A percentile compares a stretch with the other conserved stretches of the same genome.
Evolutionary conservation across 768 basidiomycete genomes (phyloP).

Genomic region (Boletus barrowsii): DNA sequence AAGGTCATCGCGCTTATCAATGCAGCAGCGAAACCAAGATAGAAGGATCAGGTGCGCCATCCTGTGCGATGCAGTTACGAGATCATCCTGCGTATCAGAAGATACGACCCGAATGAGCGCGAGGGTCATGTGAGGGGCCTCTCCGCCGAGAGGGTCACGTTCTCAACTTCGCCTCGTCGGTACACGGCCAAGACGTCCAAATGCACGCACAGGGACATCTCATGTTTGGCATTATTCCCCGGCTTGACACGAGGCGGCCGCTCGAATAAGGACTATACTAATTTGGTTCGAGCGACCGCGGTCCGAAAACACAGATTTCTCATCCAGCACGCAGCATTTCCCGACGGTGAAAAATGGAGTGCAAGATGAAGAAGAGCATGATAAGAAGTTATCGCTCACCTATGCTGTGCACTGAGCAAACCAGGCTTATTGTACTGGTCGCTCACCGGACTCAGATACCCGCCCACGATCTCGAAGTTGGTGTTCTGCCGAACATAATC

Average conservation of each 20-base stretch:
- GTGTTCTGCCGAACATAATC: slow-evolving; percentile 93
- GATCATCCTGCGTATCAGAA: slow-evolving; percentile 10
- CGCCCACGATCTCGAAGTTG: slow-evolving; percentile 89
- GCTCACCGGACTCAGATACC: slow-evolving; percentile 94
- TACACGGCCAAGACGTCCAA: slow-evolving; percentile 3
- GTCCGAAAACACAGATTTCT: slow-evolving; percentile 1
- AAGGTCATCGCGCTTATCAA: slow-evolving; percentile 9
- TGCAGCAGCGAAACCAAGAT: slow-evolving; percentile 9
- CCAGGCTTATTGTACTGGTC: slow-evolving; percentile 98
- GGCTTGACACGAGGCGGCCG: slow-evolving; percentile 19
- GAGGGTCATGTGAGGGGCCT: slow-evolving; percentile 8
- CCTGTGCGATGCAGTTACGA: slow-evolving; percentile 7
- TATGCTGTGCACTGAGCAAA: slow-evolving; percentile 79
- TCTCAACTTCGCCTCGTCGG: slow-evolving; percentile 2
- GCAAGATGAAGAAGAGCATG: neutral
- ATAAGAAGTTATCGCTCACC: slow-evolving; percentile 52
- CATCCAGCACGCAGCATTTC: neutral
- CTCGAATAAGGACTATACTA: slow-evolving; percentile 5
- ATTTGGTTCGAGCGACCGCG: slow-evolving; percentile 4
- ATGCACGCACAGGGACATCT: neutral
- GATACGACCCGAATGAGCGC: slow-evolving; percentile 7
- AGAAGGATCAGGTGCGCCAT: slow-evolving; percentile 11
- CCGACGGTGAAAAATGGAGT: neutral
- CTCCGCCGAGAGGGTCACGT: slow-evolving; percentile 4
- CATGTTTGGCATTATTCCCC: neutral